These are phyloP conservation scores for Schoenoplectus tabernaemontani DNA, from an alignment of 202 grass and related monocot genomes.

Conservation along the genomic window DNA sequence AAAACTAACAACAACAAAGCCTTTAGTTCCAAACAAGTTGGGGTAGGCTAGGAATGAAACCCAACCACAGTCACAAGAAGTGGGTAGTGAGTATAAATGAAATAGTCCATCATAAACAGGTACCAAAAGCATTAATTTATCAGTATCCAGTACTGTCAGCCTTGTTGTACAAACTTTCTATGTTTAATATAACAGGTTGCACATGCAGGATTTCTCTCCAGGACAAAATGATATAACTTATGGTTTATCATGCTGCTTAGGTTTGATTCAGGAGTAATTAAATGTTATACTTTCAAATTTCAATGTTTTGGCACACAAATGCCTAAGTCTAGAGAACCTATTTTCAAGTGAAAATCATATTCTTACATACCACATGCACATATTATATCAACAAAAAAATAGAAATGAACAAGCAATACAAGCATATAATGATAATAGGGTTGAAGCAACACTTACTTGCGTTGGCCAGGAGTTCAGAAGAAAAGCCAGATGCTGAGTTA, in stretches of 20 bases:
- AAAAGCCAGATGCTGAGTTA: constrained; percentile 59
- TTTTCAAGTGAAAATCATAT: not conserved
- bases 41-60: too few species aligned
- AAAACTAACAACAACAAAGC: too few species aligned
- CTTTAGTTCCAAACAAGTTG: too few species aligned
- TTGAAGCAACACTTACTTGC: constrained; percentile 62
- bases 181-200: not conserved
- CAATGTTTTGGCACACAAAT: constrained; percentile 5
- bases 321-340: not conserved
- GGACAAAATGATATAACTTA: not conserved
- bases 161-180: not conserved
- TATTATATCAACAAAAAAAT: not conserved
- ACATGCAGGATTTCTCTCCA: not conserved
- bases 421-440: not conserved
- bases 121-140: not conserved
- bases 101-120: not conserved
- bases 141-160: not conserved
- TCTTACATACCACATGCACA: not conserved
- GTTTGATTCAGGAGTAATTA: not conserved
- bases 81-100: too few species aligned
- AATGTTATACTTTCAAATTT: not conserved
- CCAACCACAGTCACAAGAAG: too few species aligned
- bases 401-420: not conserved
- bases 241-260: not conserved
- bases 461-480: constrained; percentile 74